Conservation (phyloP, 1,284 basidiomycete genomes). For the Trametes sp. region DNA sequence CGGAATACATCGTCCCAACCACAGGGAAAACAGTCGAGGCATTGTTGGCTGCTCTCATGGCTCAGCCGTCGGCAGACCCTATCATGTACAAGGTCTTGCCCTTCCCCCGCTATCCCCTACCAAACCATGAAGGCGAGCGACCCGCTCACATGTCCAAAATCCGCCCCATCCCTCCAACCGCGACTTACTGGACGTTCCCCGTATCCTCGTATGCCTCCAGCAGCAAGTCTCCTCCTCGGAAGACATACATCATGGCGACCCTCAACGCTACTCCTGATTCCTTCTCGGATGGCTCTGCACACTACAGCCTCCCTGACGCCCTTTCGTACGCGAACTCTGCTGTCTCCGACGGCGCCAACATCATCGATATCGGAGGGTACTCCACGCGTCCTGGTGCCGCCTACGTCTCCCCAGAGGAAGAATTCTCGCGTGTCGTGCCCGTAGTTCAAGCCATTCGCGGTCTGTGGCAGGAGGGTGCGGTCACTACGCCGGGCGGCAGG, state of each 20-base stretch:
- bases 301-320: conserved; percentile 59
- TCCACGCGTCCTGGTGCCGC: conserved; percentile 86
- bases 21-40: conserved; percentile 53
- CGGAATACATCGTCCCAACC: conserved; percentile 71
- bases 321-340: conserved; percentile 57
- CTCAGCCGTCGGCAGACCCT: conserved; percentile 42
- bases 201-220: conserved; percentile 28
- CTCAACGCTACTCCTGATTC: conserved; percentile 97
- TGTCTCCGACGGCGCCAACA: conserved; percentile 67
- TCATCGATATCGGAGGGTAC: conserved; percentile 95
- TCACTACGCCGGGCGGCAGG: conserved; percentile 11
- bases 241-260: conserved; percentile 90
- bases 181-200: conserved; percentile 62
- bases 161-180: conserved; percentile 53
- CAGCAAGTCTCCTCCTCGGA: conserved; percentile 37
- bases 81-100: conserved; percentile 74
- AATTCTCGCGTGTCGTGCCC: conserved; percentile 79
- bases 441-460: conserved; percentile 60
- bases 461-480: conserved; percentile 23
- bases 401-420: conserved; percentile 77
- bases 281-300: conserved; percentile 88
- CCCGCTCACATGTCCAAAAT: conserved; percentile 24
- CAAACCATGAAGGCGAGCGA: conserved; percentile 22
- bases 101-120: conserved; percentile 60
- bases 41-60: conserved; percentile 53